phyloP scores from a whole-genome alignment of 176 grass and related monocot genomes.

The Dendrocalamus sinicus region DNA sequence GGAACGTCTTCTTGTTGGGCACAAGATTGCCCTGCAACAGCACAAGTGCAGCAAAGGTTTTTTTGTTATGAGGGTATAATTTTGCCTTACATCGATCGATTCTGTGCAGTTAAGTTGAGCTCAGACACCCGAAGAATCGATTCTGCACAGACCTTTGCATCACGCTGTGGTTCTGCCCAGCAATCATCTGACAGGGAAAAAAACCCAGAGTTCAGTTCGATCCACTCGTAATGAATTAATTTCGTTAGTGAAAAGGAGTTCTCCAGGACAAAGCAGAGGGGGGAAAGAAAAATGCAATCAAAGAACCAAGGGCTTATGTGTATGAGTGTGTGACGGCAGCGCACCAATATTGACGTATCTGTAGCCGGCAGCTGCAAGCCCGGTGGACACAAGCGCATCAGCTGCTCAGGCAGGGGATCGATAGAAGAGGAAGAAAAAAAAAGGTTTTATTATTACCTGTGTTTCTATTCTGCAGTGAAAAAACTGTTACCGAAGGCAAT shows the following conservation, averaged over 20 bases:
- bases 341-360: conserved; percentile 85
- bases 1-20: conserved; percentile 67
- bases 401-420: conserved; percentile 43
- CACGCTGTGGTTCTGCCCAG: conserved; percentile 75
- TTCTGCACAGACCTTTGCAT: conserved; percentile 47
- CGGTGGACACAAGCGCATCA: conserved; percentile 79
- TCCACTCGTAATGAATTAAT: background rate
- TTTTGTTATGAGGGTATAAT: background rate
- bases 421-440: background rate
- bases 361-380: conserved; percentile 80
- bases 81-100: background rate
- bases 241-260: background rate
- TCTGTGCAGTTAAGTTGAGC: background rate
- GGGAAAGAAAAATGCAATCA: background rate
- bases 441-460: background rate
- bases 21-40: conserved; percentile 59
- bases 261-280: background rate
- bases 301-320: background rate
- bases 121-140: background rate
- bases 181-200: conserved; percentile 66
- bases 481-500: background rate
- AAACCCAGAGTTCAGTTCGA: background rate
- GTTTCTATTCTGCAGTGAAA: background rate
- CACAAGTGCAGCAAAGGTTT: background rate
- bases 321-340: background rate